These are phyloP conservation scores for Fusarium graminum DNA, from an alignment of 2,329 filamentous ascomycete genomes.

Conservation along the genomic window DNA sequence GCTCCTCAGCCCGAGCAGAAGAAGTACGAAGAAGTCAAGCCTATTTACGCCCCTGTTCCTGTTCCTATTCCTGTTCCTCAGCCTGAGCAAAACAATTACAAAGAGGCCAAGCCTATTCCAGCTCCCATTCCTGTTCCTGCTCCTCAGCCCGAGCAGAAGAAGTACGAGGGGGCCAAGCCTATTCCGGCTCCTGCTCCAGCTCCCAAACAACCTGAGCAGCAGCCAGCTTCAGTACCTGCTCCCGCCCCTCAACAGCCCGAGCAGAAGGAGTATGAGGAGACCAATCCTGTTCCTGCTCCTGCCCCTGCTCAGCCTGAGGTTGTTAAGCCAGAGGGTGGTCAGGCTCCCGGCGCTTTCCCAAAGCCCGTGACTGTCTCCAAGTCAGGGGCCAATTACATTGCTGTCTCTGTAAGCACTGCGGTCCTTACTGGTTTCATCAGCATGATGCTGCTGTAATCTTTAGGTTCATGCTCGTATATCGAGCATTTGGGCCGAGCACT, in stretches of 20 bases:
- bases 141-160: background rate
- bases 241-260: background rate
- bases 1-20: slow-evolving; percentile 1
- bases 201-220: too few species aligned
- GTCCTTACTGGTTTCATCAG: slow-evolving; percentile 30
- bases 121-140: slow-evolving; percentile 4
- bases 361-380: slow-evolving; percentile 38
- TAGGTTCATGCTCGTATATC: background rate
- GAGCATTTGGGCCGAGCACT: slow-evolving; percentile 1
- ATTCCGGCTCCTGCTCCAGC: slow-evolving; percentile 22
- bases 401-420: slow-evolving; percentile 25
- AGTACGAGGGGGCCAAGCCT: slow-evolving; percentile 7
- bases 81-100: background rate
- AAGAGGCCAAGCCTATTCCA: background rate
- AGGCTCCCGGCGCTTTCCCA: slow-evolving; percentile 1
- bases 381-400: slow-evolving; percentile 35
- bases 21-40: background rate
- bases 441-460: slow-evolving; percentile 33
- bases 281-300: slow-evolving; percentile 22
- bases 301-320: slow-evolving; percentile 19
- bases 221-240: too few species aligned
- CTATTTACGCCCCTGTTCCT: background rate
- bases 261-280: too few species aligned
- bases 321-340: slow-evolving; percentile 3
- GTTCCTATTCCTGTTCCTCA: background rate